Base-by-base conservation (phyloP, 345 rosid species). In the Passiflora organensis region DNA sequence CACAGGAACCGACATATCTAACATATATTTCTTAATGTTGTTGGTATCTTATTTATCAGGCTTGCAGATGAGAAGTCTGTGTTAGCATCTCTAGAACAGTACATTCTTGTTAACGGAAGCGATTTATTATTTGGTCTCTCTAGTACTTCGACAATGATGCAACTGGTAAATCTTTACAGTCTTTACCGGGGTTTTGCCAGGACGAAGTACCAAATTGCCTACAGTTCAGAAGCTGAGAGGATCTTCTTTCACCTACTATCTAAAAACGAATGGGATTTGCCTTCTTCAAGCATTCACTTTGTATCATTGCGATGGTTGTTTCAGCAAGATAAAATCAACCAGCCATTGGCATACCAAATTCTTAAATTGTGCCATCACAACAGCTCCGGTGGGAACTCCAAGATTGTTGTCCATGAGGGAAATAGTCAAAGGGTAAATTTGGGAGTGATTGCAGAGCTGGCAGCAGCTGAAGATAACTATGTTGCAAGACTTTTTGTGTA, bases 171-270 rank as follows among this genome's bases (percentile, higher is more conserved):
- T 76, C 76, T 91, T 19, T 91, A 91, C 70, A 77, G 98, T 54
- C 66, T 78, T 23, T 74, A 71, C 60, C 80, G 96, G 53, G 76
- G 85, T 62, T 66, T 78, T 62, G 71, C 80, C 56, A 71, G 75
- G 65, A 65, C 58, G 71, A 73, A 75, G 60, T 62, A 69, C 74
- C 85, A 75, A 61, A 73, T 78, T 52, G 66, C 93, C 19, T 78
- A 84, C 76, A 84, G 95, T 72, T 73, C 67, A n/a, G 96, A 88
- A 82, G 98, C 90, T n/a, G 98, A 91, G 73, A 79, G 78, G 66
- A 75, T 81, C 45, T 59, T 91, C 54, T 75, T 91, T 68, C 74
- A 80, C 58, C 55, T 86, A 36, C 63, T 88, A 34, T 72, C 67
- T 16, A 75, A 79, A 66, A 70, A 62, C 66, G 90, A 81, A 21